Evolutionary conservation across 495 filamentous ascomycete genomes (phyloP).

Genomic region (Aspergillus mulundensis): DNA sequence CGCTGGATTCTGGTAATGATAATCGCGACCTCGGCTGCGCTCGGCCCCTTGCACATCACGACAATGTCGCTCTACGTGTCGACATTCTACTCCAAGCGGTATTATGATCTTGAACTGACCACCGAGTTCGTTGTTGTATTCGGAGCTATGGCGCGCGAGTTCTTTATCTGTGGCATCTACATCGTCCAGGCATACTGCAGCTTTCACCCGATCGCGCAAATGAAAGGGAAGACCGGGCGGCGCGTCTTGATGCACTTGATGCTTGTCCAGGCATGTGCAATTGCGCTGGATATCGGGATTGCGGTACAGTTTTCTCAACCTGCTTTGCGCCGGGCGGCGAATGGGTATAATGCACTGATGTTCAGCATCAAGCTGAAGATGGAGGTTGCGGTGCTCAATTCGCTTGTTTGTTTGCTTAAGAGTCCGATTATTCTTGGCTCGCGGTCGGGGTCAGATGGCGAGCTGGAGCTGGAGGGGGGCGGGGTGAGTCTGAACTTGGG

Average conservation of each 20-base stretch:
- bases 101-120: too few relatives aligned
- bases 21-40: not conserved
- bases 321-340: too few relatives aligned
- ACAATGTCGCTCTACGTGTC: not conserved
- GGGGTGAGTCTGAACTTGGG: too few relatives aligned
- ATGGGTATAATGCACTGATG: not conserved
- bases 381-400: not conserved
- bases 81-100: not conserved
- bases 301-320: too few relatives aligned
- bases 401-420: not conserved
- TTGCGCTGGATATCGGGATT: too few relatives aligned
- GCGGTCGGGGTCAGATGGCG: not conserved
- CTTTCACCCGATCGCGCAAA: too few relatives aligned
- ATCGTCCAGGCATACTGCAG: too few relatives aligned
- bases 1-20: conserved; percentile 56
- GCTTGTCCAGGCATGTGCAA: too few relatives aligned
- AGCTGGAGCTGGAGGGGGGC: too few relatives aligned
- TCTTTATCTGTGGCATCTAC: not conserved
- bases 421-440: not conserved
- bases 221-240: too few relatives aligned
- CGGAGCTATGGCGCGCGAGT: not conserved
- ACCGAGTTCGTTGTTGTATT: too few relatives aligned
- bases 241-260: too few relatives aligned
- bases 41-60: not conserved
- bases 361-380: not conserved